These are phyloP conservation scores for Aureobasidium mangrovei DNA, from an alignment of 2,329 filamentous ascomycete genomes.

Conservation along the genomic window DNA sequence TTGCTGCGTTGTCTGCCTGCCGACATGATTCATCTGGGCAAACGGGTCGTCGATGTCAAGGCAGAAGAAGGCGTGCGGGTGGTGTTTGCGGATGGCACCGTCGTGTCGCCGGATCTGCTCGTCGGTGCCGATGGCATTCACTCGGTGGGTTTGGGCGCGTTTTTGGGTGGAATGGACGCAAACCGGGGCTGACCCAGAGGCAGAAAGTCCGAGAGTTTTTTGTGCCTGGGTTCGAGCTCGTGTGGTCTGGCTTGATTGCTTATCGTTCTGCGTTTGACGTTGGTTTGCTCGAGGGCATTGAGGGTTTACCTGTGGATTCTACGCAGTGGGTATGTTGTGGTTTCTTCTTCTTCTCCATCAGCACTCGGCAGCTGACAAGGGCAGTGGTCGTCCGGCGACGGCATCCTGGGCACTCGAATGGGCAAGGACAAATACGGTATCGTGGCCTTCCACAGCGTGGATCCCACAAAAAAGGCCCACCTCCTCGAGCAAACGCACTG, in stretches of 20 bases:
- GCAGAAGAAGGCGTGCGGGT: slow-evolving; percentile 20
- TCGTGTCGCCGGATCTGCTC: slow-evolving; percentile 25
- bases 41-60: slow-evolving; percentile 21
- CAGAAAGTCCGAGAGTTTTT: slow-evolving; percentile 19
- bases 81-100: slow-evolving; percentile 26
- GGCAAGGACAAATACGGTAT: slow-evolving; percentile 26
- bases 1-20: slow-evolving; percentile 26
- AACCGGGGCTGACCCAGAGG: neutral
- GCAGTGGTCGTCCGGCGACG: neutral
- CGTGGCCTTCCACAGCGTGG: slow-evolving; percentile 19
- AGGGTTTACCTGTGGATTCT: slow-evolving; percentile 29
- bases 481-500: neutral
- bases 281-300: slow-evolving; percentile 26
- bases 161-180: neutral
- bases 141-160: slow-evolving; percentile 20
- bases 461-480: neutral
- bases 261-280: slow-evolving; percentile 31
- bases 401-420: slow-evolving; percentile 26
- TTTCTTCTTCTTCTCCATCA: too few relatives aligned
- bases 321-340: slow-evolving; percentile 23
- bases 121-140: slow-evolving; percentile 32
- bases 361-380: neutral
- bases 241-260: slow-evolving; percentile 32
- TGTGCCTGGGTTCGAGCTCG: slow-evolving; percentile 24
- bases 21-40: slow-evolving; percentile 26